Conservation (phyloP, 495 filamentous ascomycete genomes). For the Aspergillus wentii region DNA sequence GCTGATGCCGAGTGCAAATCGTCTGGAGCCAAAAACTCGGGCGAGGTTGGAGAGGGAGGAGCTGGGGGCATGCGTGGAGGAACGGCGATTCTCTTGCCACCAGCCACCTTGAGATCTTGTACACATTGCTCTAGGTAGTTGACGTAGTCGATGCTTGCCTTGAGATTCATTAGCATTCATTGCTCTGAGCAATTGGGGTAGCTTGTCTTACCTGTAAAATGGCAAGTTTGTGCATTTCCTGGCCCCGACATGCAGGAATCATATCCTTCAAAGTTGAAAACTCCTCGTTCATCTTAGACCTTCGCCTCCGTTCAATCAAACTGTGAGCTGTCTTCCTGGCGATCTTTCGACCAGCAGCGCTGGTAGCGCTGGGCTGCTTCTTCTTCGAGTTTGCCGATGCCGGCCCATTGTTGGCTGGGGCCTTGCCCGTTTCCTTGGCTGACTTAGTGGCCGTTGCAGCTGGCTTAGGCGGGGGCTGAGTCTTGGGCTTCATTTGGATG, state of each 20-base stretch:
- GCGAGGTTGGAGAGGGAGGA: conserved; percentile 33
- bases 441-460: conserved; percentile 17
- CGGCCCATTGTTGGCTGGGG: conserved; percentile 6
- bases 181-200: not conserved
- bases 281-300: conserved; percentile 99
- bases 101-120: conserved; percentile 67
- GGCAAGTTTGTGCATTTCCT: conserved; percentile 97
- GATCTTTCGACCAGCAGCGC: conserved; percentile 83
- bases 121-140: conserved; percentile 92
- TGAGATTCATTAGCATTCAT: conserved; percentile 3
- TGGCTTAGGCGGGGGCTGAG: conserved; percentile 23
- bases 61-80: conserved; percentile 16
- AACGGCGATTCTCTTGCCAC: conserved; percentile 10
- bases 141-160: conserved; percentile 97
- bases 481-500: conserved; percentile 85
- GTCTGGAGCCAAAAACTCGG: conserved; percentile 21
- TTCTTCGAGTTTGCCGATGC: conserved; percentile 50
- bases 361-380: conserved; percentile 63
- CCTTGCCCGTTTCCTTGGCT: conserved; percentile 23
- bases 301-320: conserved; percentile 82
- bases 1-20: conserved; percentile 27
- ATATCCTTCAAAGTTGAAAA: conserved; percentile 90
- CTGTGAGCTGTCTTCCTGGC: conserved; percentile 95
- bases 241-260: conserved; percentile 86
- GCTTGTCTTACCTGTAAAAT: conserved; percentile 88